Evolutionary conservation across 2,329 filamentous ascomycete species (phyloP), one percentile per base, ranked within the genome.

Genomic region (Byssochlamys sp.): DNA sequence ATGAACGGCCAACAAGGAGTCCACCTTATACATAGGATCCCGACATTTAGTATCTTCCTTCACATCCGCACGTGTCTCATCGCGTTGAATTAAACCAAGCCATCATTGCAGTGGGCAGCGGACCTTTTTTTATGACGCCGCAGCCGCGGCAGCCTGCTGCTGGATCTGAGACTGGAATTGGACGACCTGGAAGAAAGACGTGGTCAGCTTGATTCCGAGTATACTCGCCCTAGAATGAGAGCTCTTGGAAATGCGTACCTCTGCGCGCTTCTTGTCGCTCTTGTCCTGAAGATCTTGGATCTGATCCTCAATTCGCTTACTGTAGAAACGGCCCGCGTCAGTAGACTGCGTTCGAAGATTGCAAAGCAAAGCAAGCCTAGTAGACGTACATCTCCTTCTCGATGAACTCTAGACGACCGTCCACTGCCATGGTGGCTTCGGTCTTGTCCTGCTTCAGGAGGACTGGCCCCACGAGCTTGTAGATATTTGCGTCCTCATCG

Each of bases 401-500:
- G 63, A 99, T 99, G 69, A 92, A 97, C 63, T 96, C 91, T 54
- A 99, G 74, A 26, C 94, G 85, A 24, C 90, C 90, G 65, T 95
- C 90, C 19, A 99, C 94, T 0, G 91, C 91, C 79, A 89, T 88
- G 63, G 91, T 85, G 0, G 94, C 94, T 72, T 99, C 94, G 1
- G 84, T 78, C 73, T 89, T 91, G 58, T 97, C 94, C 74, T 99
- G 94, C 80, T 97, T 96, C 68, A 99, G 75, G 39, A 99, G 78
- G 5, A 97, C 89, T 0, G 94, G 94, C 0, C 94, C 94, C 52
- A 96, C 85, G 49, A 96, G 84, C 76, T 97, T 99, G 83, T 95
- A 99, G 73, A 99, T 95, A 62, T 85, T 90, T 68, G 95, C 88
- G 65, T 87, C 88, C 39, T 91, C 87, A 66, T 86, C 83, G 59